These are phyloP conservation scores for Microdochium bolleyi DNA, from an alignment of 2,329 filamentous ascomycete species.

Conservation along the genomic window DNA sequence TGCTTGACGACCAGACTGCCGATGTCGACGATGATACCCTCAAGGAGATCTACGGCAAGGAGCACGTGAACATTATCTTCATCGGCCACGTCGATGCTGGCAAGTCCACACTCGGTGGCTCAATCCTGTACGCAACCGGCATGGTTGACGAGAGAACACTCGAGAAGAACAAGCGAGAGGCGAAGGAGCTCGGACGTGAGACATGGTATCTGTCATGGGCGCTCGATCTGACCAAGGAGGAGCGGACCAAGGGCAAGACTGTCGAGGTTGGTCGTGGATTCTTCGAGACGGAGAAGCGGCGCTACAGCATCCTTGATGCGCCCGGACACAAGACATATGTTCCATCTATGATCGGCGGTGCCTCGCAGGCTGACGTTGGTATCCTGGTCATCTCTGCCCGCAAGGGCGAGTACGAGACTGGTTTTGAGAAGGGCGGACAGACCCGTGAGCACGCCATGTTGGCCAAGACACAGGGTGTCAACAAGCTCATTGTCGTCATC, in stretches of 20 bases:
- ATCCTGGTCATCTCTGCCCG: slow-evolving; percentile 93
- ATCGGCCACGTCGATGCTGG: slow-evolving; percentile 97
- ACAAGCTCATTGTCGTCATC: slow-evolving; percentile 88
- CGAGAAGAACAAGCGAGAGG: slow-evolving; percentile 96
- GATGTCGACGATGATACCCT: slow-evolving; percentile 67
- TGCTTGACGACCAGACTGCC: slow-evolving; percentile 73
- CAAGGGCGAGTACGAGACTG: slow-evolving; percentile 98
- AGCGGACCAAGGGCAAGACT: slow-evolving; percentile 93
- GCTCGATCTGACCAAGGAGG: slow-evolving; percentile 93
- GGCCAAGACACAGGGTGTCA: slow-evolving; percentile 96
- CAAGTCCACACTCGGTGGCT: slow-evolving; percentile 92
- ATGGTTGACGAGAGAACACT: slow-evolving; percentile 99
- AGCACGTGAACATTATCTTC: slow-evolving; percentile 90
- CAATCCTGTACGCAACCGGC: slow-evolving; percentile 85
- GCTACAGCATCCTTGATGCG: slow-evolving; percentile 94
- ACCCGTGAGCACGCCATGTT: slow-evolving; percentile 96
- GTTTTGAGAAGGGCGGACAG: slow-evolving; percentile 93
- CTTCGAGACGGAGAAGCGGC: slow-evolving; percentile 93
- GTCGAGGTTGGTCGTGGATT: slow-evolving; percentile 94
- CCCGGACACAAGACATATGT: slow-evolving; percentile 98
- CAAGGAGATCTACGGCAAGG: slow-evolving; percentile 94
- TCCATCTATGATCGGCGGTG: slow-evolving; percentile 95
- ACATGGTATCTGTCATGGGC: slow-evolving; percentile 99
- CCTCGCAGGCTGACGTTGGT: slow-evolving; percentile 87
- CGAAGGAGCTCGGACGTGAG: slow-evolving; percentile 91